These are phyloP conservation scores for Laburnicola sp. DNA, from an alignment of 2,329 filamentous ascomycete genomes.

Conservation along the genomic window DNA sequence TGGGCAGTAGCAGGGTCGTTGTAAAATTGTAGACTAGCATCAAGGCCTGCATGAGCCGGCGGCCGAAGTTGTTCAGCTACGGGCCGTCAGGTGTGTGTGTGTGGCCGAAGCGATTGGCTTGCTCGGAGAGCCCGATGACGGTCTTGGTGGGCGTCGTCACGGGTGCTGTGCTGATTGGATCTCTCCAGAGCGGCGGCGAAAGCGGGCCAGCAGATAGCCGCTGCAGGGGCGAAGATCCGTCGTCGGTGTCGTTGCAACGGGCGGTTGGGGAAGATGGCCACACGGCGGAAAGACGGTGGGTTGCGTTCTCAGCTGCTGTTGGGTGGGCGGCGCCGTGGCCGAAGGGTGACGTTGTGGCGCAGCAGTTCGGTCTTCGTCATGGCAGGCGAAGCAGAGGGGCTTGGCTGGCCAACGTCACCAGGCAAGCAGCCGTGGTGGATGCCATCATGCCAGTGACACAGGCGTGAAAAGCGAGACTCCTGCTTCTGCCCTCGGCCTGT, in stretches of 20 bases:
- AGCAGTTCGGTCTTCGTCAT: slow-evolving; percentile 3
- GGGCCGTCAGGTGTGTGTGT: neutral
- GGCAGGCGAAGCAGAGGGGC: slow-evolving; percentile 5
- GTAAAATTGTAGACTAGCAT: too few species aligned
- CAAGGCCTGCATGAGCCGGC: too few species aligned
- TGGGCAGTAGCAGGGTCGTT: too few species aligned
- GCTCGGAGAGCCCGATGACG: neutral
- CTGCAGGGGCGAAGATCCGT: slow-evolving; percentile 38
- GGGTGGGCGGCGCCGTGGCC: neutral
- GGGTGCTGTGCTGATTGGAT: neutral
- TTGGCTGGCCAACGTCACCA: slow-evolving; percentile 5
- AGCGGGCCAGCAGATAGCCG: slow-evolving; percentile 34
- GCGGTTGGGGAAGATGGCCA: slow-evolving; percentile 18
- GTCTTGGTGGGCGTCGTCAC: neutral
- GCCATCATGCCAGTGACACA: slow-evolving; percentile 9
- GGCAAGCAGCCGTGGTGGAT: slow-evolving; percentile 4
- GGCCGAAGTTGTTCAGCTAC: neutral
- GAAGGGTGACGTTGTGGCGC: slow-evolving; percentile 12
- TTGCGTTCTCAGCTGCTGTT: slow-evolving; percentile 9
- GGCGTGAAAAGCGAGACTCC: slow-evolving; percentile 15
- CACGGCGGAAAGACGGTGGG: slow-evolving; percentile 5
- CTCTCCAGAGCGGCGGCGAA: slow-evolving; percentile 30
- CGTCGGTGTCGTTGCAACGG: slow-evolving; percentile 12
- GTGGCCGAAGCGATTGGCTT: neutral
- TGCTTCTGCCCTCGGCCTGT: slow-evolving; percentile 10